These are phyloP conservation scores for Penicilliopsis zonata DNA, from an alignment of 495 filamentous ascomycete genomes.

Conservation along the genomic window DNA sequence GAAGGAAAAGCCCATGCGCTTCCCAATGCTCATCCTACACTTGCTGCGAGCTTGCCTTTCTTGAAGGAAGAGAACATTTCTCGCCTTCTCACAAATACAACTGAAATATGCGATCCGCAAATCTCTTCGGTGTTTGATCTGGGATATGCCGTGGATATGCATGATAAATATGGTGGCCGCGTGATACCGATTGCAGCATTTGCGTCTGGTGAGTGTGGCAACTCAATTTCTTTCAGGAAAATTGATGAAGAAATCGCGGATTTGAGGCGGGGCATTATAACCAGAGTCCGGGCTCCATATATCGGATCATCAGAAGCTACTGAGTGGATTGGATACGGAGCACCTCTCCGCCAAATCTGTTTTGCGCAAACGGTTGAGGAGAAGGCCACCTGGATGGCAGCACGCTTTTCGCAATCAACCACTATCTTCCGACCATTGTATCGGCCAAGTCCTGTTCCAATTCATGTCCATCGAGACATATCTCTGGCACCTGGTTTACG, in stretches of 20 bases:
- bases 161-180: conserved; percentile 13
- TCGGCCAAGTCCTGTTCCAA: conserved; percentile 16
- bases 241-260: conserved; percentile 22
- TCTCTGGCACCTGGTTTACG: conserved; percentile 5
- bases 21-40: conserved; percentile 22
- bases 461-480: conserved; percentile 13
- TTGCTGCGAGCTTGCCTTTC: conserved; percentile 22
- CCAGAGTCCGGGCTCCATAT: conserved; percentile 16
- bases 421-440: conserved; percentile 48
- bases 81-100: conserved; percentile 14
- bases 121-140: conserved; percentile 29
- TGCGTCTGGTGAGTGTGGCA: conserved; percentile 31
- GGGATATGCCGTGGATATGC: conserved; percentile 25
- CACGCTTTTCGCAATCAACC: conserved; percentile 44
- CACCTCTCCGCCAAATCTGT: conserved; percentile 53
- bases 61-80: conserved; percentile 19
- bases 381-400: conserved; percentile 46
- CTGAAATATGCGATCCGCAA: conserved; percentile 23
- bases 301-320: conserved; percentile 28
- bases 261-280: conserved; percentile 9
- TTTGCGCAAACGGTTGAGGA: conserved; percentile 42
- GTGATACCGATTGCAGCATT: conserved; percentile 30
- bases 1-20: conserved; percentile 10
- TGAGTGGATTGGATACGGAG: conserved; percentile 43
- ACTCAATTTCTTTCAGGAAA: conserved; percentile 24